These are phyloP conservation scores for Clausena lansium DNA, from an alignment of 345 rosid species.

Conservation along the genomic window DNA sequence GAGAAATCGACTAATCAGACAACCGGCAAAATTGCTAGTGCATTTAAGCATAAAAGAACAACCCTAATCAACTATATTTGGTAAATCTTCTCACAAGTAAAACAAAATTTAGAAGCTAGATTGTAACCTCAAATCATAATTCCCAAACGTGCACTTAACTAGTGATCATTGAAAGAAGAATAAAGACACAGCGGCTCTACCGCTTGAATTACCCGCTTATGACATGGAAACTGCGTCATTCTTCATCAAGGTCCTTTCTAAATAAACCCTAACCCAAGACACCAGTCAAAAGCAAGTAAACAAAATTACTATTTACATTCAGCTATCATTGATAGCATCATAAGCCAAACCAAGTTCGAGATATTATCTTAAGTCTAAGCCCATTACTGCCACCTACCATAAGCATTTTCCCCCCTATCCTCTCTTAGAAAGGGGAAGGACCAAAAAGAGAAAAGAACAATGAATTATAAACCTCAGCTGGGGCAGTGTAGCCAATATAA, in stretches of 20 bases:
- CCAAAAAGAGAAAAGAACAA: neutral
- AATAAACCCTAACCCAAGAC: neutral
- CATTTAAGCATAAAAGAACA: too few species aligned
- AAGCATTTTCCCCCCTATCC: slow-evolving; percentile 12
- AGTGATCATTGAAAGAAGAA: too few species aligned
- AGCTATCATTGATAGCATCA: neutral
- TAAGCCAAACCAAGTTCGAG: neutral
- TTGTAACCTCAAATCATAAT: too few species aligned
- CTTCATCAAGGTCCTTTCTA: neutral
- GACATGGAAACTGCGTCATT: neutral
- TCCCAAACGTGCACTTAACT: too few species aligned
- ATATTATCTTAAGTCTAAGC: slow-evolving; percentile 6
- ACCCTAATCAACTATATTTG: too few species aligned
- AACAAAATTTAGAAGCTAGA: too few species aligned
- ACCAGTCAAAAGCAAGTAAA: neutral
- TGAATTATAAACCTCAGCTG: neutral
- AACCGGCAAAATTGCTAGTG: too few species aligned
- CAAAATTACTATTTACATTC: neutral
- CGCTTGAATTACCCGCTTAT: too few species aligned
- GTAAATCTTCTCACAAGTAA: too few species aligned
- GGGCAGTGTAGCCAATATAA: slow-evolving; percentile 22
- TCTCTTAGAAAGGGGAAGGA: neutral
- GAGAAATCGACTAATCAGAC: too few species aligned
- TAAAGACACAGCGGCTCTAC: too few species aligned
- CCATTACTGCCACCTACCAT: neutral